phyloP scores from a whole-genome alignment of 352 stramenopile species.

The Aphanomyces astaci region DNA sequence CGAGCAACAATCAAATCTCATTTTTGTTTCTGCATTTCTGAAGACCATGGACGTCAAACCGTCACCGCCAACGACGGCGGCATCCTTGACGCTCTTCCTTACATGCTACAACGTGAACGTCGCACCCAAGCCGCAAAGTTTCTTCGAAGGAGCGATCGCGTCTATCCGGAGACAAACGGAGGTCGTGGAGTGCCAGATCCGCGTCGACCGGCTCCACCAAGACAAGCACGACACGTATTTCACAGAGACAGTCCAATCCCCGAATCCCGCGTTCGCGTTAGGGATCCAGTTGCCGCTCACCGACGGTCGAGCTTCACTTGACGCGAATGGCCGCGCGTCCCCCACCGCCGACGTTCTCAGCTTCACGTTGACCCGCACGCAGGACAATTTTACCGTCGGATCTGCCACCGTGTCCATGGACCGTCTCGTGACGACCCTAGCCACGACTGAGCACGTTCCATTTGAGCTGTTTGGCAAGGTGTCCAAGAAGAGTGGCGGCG shows the following conservation, averaged over 20 bases:
- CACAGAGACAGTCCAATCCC: neutral
- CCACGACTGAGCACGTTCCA: neutral
- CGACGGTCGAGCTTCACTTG: neutral
- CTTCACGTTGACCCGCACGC: neutral
- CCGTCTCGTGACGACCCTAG: neutral
- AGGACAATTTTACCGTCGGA: neutral
- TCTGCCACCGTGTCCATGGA: neutral
- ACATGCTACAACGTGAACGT: constrained; percentile 5
- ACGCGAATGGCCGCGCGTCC: neutral
- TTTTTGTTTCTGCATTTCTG: neutral
- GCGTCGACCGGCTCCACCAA: neutral
- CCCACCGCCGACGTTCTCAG: neutral
- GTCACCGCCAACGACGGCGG: neutral
- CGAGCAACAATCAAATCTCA: too few species aligned
- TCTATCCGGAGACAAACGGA: neutral
- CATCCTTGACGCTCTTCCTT: constrained; percentile 3
- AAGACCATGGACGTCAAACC: neutral
- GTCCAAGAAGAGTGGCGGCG: neutral
- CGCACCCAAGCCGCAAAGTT: neutral
- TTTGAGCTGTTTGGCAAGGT: constrained; percentile 6
- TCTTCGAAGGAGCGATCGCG: constrained; percentile 12
- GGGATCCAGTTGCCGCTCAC: neutral
- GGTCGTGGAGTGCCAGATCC: constrained; percentile 2
- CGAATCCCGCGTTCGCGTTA: constrained; percentile 1
- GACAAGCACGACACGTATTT: neutral